Evolutionary conservation across 768 basidiomycete species (phyloP).

Genomic region (Mycena leptocephala): DNA sequence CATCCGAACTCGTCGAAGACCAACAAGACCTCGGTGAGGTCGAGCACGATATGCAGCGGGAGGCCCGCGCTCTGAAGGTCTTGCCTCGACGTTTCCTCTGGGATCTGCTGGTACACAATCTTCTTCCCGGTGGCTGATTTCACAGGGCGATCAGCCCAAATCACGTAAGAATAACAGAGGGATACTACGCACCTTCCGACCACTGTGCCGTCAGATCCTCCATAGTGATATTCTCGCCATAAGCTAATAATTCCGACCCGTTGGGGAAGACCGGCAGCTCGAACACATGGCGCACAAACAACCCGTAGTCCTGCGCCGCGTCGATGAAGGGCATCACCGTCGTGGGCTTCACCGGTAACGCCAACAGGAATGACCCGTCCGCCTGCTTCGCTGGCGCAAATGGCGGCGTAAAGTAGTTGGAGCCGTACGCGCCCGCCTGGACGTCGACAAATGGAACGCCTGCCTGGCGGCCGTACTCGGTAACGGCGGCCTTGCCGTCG

Average conservation of each 20-base stretch:
- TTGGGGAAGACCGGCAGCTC: slow-evolving; percentile 24
- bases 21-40: background rate
- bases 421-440: slow-evolving; percentile 9
- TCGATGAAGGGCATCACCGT: slow-evolving; percentile 17
- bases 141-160: background rate
- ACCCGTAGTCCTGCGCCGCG: slow-evolving; percentile 8
- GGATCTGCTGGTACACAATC: background rate
- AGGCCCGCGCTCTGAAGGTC: background rate
- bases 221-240: slow-evolving; percentile 1
- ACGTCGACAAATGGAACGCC: slow-evolving; percentile 22
- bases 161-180: background rate
- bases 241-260: slow-evolving; percentile 1
- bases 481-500: slow-evolving; percentile 18
- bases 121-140: slow-evolving; percentile 21
- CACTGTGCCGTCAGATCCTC: background rate
- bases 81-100: background rate
- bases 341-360: background rate
- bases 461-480: slow-evolving; percentile 7
- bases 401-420: background rate
- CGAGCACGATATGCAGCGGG: background rate
- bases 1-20: slow-evolving; percentile 18
- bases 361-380: background rate
- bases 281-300: slow-evolving; percentile 21
- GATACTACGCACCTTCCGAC: background rate
- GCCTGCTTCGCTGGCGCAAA: background rate